Base-by-base conservation (phyloP, 352 stramenopile species). In the Phytopythium chamaehyphon region DNA sequence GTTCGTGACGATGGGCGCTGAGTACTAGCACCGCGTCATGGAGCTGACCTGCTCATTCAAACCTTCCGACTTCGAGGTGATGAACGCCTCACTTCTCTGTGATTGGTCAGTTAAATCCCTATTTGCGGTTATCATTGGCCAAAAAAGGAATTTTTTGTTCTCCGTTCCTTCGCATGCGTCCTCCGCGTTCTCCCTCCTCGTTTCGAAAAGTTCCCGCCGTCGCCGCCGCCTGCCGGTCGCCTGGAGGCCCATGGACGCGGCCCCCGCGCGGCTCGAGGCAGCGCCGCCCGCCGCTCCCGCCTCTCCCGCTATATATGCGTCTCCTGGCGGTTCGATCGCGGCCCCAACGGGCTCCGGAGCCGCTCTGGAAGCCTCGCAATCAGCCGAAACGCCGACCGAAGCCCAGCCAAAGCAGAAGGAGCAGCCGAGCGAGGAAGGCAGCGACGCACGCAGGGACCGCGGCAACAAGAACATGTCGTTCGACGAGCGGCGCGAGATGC, bases 381-480 rank as follows among this genome's bases (percentile, higher is more conserved):
- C 40, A 6, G 40, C 18, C 9, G 19, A 33, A 24, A 47, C 19
- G 22, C 26, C 14, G 23, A 9, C 42, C 8, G 18, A 21, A 12
- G 3, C 15, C 12, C 11, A 24, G 14, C 15, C 24, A n/a, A n/a
- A n/a, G n/a, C n/a, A n/a, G n/a, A n/a, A n/a, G n/a, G n/a, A n/a
- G 16, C 23, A 24, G 5, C 15, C 16, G 2, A 37, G 16, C 35
- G 23, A 24, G 15, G 12, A 21, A 18, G 7, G 23, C 6, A 11
- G 14, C 23, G 23, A 49, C 23, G 23, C 43, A 8, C 28, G 46
- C 18, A 31, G 31, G 8, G 67, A 73, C 39, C 67, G 67, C 9
- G 67, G 67, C 10, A 73, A 64, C 47, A 68, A 62, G 35, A 76
- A 76, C 44, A 64, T 76, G 43, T 73, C 63, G 26, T 71, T 71